Conservation (phyloP, 805 yeast species). For the Wickerhamiella sergipiensis region DNA sequence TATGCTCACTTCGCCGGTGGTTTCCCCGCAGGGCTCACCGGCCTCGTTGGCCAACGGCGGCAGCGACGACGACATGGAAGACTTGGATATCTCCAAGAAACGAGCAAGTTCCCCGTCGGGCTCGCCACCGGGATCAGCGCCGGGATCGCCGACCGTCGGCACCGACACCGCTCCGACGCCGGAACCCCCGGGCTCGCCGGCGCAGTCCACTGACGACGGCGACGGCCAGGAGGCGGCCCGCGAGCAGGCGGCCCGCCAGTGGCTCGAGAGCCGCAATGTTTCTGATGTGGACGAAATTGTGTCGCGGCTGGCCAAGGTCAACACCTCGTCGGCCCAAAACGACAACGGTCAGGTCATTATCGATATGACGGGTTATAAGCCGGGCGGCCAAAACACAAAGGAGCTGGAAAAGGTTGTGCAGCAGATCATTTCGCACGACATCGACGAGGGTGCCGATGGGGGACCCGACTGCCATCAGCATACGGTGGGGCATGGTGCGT, state of each 20-base stretch:
- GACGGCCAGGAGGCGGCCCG: background rate
- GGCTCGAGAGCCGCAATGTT: background rate
- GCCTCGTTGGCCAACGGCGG: slow-evolving; percentile 13
- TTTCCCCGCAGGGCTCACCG: slow-evolving; percentile 48
- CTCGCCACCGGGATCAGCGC: no score
- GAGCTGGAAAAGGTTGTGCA: slow-evolving; percentile 66
- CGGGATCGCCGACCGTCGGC: no score
- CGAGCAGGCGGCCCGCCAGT: background rate
- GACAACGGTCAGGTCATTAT: slow-evolving; percentile 79
- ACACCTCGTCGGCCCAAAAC: slow-evolving; percentile 79
- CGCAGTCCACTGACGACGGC: background rate
- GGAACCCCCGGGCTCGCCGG: slow-evolving; percentile 1
- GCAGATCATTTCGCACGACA: slow-evolving; percentile 62
- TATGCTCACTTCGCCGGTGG: slow-evolving; percentile 75
- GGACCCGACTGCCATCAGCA: slow-evolving; percentile 1
- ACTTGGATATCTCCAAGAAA: slow-evolving; percentile 10
- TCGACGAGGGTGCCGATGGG: slow-evolving; percentile 22
- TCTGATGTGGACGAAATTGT: slow-evolving; percentile 14
- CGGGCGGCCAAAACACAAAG: slow-evolving; percentile 42
- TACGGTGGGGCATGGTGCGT: slow-evolving; percentile 1
- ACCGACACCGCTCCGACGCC: background rate
- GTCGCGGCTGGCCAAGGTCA: slow-evolving; percentile 30
- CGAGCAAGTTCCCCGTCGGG: background rate
- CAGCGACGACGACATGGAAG: slow-evolving; percentile 18
- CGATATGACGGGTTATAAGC: slow-evolving; percentile 93